Conservation (phyloP, 2,329 filamentous ascomycete genomes). For the Microcyclospora pomicola region DNA sequence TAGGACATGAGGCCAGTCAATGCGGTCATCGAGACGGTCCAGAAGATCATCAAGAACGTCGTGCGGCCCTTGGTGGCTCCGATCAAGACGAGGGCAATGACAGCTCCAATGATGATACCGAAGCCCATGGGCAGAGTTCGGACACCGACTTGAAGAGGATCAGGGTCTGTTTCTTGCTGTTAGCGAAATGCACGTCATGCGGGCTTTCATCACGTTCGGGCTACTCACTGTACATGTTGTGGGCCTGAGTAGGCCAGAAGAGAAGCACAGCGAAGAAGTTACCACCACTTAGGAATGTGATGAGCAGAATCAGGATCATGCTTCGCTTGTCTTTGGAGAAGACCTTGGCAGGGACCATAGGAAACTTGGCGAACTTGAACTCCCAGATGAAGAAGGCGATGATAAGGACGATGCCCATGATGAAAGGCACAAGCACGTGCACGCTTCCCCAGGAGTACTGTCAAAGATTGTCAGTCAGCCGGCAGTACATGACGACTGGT, state of each 20-base stretch:
- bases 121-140: slow-evolving; percentile 52
- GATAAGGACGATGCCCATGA: slow-evolving; percentile 20
- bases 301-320: slow-evolving; percentile 24
- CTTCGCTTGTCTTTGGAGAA: slow-evolving; percentile 22
- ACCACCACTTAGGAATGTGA: slow-evolving; percentile 27
- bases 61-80: slow-evolving; percentile 45
- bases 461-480: slow-evolving; percentile 2
- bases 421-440: slow-evolving; percentile 22
- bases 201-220: background rate
- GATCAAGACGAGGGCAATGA: slow-evolving; percentile 44
- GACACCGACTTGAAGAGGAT: slow-evolving; percentile 50
- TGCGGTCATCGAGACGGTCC: slow-evolving; percentile 51
- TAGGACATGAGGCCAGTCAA: slow-evolving; percentile 24
- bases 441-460: slow-evolving; percentile 20
- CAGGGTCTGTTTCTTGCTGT: slow-evolving; percentile 26
- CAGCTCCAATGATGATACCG: slow-evolving; percentile 47
- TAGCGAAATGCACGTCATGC: background rate
- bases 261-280: slow-evolving; percentile 31
- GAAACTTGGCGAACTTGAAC: slow-evolving; percentile 16
- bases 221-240: slow-evolving; percentile 44
- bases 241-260: slow-evolving; percentile 52
- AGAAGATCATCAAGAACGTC: slow-evolving; percentile 44
- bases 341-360: slow-evolving; percentile 21
- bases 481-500: background rate
- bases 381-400: slow-evolving; percentile 23